Evolutionary conservation across 805 yeast species (phyloP).

Genomic region (Candida pini): DNA sequence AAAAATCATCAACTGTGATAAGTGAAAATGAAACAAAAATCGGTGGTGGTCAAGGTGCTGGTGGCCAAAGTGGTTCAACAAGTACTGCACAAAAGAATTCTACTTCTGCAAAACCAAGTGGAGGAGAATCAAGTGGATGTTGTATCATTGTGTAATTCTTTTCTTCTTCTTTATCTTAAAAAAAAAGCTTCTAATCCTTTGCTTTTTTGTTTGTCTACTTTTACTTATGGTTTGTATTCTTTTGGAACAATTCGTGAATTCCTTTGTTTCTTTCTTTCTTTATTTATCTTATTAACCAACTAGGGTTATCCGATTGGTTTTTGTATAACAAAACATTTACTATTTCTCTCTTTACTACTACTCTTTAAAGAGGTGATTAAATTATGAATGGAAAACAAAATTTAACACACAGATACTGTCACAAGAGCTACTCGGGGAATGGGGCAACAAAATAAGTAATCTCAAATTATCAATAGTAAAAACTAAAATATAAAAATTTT

Average conservation of each 20-base stretch:
- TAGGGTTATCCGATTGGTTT: no score
- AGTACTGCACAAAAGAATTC: conserved; percentile 6
- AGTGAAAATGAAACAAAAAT: neutral
- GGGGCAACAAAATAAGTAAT: no score
- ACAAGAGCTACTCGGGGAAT: no score
- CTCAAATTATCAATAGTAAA: no score
- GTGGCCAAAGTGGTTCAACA: conserved; percentile 1
- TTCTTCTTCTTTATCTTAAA: neutral
- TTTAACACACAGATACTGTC: no score
- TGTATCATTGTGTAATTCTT: conserved; percentile 18
- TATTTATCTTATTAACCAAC: no score
- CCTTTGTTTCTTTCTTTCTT: neutral
- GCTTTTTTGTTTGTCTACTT: neutral
- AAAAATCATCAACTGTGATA: conserved; percentile 6
- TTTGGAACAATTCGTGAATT: neutral
- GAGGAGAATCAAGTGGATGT: conserved; percentile 27
- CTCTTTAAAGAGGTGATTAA: no score
- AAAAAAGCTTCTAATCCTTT: neutral
- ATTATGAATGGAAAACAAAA: no score
- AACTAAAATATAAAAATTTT: no score
- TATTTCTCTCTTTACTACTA: no score
- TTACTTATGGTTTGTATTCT: neutral
- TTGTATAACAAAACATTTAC: no score
- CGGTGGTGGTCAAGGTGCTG: conserved; percentile 10
- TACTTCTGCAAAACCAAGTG: conserved; percentile 5